Evolutionary conservation across 169 alveolate genomes (phyloP).

Genomic region (Eimeria nieschulzi): DNA sequence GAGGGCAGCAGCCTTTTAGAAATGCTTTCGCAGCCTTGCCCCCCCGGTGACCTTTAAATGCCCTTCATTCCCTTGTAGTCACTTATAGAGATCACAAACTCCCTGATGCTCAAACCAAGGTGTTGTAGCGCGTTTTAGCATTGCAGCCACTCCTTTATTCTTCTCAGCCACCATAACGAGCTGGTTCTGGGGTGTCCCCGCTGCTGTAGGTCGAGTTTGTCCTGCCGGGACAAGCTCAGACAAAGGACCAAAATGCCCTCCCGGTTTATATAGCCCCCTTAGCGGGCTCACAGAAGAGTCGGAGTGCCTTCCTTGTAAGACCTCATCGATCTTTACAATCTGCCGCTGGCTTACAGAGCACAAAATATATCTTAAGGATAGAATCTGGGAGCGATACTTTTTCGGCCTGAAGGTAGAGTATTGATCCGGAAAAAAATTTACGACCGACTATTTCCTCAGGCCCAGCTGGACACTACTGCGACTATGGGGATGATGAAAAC

Average conservation of each 20-base stretch:
- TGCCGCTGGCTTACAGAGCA: too few species aligned
- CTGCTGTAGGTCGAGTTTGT: slow-evolving; percentile 45
- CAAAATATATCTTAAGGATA: too few species aligned
- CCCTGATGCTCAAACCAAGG: too few species aligned
- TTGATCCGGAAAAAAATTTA: neutral
- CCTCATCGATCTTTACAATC: neutral
- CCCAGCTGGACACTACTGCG: slow-evolving; percentile 66
- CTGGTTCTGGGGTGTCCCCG: too few species aligned
- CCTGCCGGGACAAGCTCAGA: slow-evolving; percentile 57
- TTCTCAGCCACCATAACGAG: too few species aligned
- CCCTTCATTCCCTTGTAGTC: too few species aligned
- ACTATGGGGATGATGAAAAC: slow-evolving; percentile 45
- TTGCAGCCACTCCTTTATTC: too few species aligned
- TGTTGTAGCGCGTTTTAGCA: too few species aligned
- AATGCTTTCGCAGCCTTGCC: slow-evolving; percentile 61
- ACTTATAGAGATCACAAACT: too few species aligned
- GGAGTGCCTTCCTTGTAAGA: slow-evolving; percentile 61
- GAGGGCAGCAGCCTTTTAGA: slow-evolving; percentile 39
- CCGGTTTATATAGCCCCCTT: slow-evolving; percentile 46
- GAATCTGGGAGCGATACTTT: too few species aligned
- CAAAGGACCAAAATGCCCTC: slow-evolving; percentile 53
- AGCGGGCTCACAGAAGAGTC: slow-evolving; percentile 16
- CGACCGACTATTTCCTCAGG: slow-evolving; percentile 20
- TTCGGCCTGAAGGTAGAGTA: too few species aligned
- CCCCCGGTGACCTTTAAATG: neutral